A percentile compares a stretch with the other conserved stretches of the same genome.
phyloP scores from a whole-genome alignment of 2,329 filamentous ascomycete species.

The Colletotrichum acutatum region DNA sequence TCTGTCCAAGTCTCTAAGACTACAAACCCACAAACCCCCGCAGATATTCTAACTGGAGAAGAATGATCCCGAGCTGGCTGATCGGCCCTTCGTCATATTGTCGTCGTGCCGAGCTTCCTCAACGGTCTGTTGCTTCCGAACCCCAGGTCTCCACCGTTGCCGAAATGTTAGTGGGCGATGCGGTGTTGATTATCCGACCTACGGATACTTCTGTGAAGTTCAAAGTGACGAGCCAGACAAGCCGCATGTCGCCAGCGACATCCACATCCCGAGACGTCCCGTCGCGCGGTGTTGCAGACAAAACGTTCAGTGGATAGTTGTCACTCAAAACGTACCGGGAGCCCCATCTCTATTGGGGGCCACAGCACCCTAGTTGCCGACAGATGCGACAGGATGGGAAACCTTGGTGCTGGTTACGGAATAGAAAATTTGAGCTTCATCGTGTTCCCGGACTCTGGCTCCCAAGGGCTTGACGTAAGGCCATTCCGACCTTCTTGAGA shows the following conservation, averaged over 20 bases:
- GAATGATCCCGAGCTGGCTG: background rate
- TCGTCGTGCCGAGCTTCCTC: conserved; percentile 24
- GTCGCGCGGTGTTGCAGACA: background rate
- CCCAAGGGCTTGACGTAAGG: background rate
- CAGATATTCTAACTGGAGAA: background rate
- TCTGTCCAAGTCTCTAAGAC: background rate
- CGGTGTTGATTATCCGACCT: background rate
- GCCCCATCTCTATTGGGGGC: background rate
- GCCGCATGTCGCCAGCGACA: background rate
- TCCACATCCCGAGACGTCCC: background rate
- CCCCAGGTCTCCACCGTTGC: background rate
- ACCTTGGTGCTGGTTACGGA: background rate
- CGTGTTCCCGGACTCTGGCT: background rate
- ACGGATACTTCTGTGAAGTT: background rate
- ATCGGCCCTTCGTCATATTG: conserved; percentile 2
- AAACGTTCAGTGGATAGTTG: background rate
- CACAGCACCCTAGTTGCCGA: background rate
- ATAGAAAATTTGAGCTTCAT: background rate
- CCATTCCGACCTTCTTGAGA: conserved; percentile 11
- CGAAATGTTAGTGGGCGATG: background rate
- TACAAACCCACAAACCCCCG: background rate
- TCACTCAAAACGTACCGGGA: background rate
- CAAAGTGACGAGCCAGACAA: too few relatives aligned
- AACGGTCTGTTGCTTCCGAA: conserved; percentile 8
- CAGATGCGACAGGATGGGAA: background rate